Base-by-base conservation (phyloP, 371 early-diverging fungal genomes). In the Phascolomyces articulosus region DNA sequence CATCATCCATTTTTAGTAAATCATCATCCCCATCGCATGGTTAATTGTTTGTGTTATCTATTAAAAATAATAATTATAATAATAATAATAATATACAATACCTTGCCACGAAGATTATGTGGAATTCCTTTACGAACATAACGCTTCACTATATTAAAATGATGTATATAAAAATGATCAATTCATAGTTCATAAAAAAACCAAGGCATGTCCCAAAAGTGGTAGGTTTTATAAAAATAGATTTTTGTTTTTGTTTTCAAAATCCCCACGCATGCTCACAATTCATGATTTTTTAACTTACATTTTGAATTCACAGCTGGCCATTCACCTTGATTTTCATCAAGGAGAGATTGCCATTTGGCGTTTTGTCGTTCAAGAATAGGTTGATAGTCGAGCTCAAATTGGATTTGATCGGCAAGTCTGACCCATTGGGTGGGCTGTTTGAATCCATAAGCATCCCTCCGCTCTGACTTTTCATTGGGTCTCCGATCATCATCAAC, bases 71-170 rank as follows among this genome's bases (percentile, higher is more conserved):
- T 31, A 6, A 31, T 31, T 20, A 13, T 20, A 11, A 53, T 27
- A 21, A 18, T 29, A 55, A 16, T 15, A 9, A 21, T 31, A 48
- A 38, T 16, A 7, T 34, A 47, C 21, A 24, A 11, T 82, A 89
- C 91, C 70, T 83, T 73, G 24, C 88, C 85, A 44, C 94, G 78
- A 13, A 87, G 61, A 16, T 78, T 65, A 15, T 83, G 79, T 21
- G 95, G 94, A 40, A 95, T 87, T 4, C 95, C 95, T 67, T 90
- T 90, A 23, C 93, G 85, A 24, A 91, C 82, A 65, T 87, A 90
- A 40, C 89, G 74, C 60, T 88, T 91, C 15, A 92, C 91, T 90
- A 66, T 11, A 40, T 10, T 34, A 56, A 0, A 23, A 21, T 27
- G n/a, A n/a, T 24, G 54, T 60, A 31, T 31, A 31, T 6, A 34